Conservation (phyloP, 2,329 filamentous ascomycete genomes). For the Colletotrichum australisinense region DNA sequence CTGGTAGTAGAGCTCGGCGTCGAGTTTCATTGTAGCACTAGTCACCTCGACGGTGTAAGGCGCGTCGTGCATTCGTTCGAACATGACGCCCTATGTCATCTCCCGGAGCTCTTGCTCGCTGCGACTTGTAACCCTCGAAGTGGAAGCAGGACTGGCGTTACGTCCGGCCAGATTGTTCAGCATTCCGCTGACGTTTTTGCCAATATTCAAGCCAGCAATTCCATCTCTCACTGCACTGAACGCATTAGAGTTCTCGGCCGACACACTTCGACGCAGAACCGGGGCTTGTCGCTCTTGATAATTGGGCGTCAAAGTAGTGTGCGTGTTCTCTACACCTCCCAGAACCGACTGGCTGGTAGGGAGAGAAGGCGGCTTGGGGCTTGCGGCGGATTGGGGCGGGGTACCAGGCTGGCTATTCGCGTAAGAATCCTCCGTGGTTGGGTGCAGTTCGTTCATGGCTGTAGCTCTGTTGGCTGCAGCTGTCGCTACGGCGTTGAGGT, state of each 20-base stretch:
- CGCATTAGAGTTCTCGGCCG: conserved; percentile 56
- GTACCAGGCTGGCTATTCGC: conserved; percentile 42
- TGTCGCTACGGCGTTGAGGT: conserved; percentile 65
- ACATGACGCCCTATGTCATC: conserved; percentile 59
- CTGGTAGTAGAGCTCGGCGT: conserved; percentile 9
- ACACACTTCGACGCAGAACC: conserved; percentile 56
- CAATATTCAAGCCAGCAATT: conserved; percentile 59
- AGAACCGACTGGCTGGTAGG: conserved; percentile 64
- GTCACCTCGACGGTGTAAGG: conserved; percentile 42
- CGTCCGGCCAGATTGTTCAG: conserved; percentile 48
- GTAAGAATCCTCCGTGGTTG: conserved; percentile 36
- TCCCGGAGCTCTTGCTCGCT: conserved; percentile 57
- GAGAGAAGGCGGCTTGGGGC: conserved; percentile 52
- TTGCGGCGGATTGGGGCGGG: conserved; percentile 40
- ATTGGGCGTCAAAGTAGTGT: conserved; percentile 61
- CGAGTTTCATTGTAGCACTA: conserved; percentile 4
- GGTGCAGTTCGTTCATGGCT: conserved; percentile 39
- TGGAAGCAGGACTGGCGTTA: conserved; percentile 39
- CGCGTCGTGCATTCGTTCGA: conserved; percentile 41
- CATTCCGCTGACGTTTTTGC: conserved; percentile 59
- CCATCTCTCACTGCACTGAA: conserved; percentile 61
- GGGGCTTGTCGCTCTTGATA: conserved; percentile 40
- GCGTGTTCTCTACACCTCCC: conserved; percentile 67
- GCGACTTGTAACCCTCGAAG: conserved; percentile 36
- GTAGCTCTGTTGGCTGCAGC: conserved; percentile 55